phyloP scores from a whole-genome alignment of 2,329 filamentous ascomycete genomes.

The Keithomyces neogunnii region DNA sequence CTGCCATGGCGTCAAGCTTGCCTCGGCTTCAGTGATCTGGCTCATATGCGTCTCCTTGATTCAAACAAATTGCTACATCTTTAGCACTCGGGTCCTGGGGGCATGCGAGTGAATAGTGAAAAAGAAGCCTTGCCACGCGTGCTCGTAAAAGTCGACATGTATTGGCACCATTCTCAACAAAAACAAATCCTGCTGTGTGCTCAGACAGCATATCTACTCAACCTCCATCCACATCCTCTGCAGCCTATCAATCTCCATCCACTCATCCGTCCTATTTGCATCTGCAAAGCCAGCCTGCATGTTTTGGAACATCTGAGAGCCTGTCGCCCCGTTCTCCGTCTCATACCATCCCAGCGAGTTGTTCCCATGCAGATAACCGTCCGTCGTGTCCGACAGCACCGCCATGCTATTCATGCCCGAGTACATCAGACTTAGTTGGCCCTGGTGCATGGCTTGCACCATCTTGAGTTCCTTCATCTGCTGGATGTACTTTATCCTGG shows the following conservation, averaged over 20 bases:
- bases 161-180: too few species aligned
- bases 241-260: constrained; percentile 18
- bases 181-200: too few species aligned
- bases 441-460: constrained; percentile 25
- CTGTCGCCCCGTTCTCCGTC: constrained; percentile 23
- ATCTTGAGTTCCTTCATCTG: constrained; percentile 21
- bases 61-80: too few species aligned
- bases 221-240: constrained; percentile 22
- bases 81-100: too few species aligned
- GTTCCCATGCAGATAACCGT: constrained; percentile 24
- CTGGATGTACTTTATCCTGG: constrained; percentile 19
- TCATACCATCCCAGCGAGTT: constrained; percentile 26
- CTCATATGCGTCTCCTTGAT: too few species aligned
- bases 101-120: too few species aligned
- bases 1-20: too few species aligned
- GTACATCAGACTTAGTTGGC: constrained; percentile 24
- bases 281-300: constrained; percentile 22
- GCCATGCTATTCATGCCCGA: constrained; percentile 20
- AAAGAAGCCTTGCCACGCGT: too few species aligned
- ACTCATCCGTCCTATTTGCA: constrained; percentile 17
- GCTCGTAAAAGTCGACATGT: not conserved
- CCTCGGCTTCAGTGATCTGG: too few species aligned
- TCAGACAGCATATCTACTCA: constrained; percentile 12
- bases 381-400: constrained; percentile 16
- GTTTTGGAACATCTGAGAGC: constrained; percentile 23